phyloP scores from a whole-genome alignment of 2,329 filamentous ascomycete species.

The Arthrobotrys conoides region DNA sequence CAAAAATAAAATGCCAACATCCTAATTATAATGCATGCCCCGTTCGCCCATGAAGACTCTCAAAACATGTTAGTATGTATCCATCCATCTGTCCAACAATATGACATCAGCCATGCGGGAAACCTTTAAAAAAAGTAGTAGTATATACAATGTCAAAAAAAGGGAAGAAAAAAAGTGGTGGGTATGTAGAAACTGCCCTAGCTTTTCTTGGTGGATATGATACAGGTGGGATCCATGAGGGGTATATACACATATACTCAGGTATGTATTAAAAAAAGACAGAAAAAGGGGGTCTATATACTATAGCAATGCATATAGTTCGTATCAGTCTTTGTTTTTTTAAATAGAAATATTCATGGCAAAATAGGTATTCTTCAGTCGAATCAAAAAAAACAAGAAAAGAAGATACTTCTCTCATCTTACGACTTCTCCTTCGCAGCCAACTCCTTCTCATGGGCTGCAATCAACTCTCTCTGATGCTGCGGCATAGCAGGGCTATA shows the following conservation, averaged over 20 bases:
- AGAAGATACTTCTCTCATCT: background rate
- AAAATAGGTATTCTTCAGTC: too few species aligned
- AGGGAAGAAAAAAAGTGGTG: background rate
- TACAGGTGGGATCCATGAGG: conserved; percentile 20
- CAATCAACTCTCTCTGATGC: conserved; percentile 83
- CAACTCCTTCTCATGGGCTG: conserved; percentile 78
- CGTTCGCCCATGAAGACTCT: too few species aligned
- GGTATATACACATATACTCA: conserved; percentile 5
- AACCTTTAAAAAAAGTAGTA: too few species aligned
- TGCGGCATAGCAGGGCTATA: conserved; percentile 89
- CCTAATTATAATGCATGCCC: too few species aligned
- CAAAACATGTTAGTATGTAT: too few species aligned
- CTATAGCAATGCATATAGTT: conserved; percentile 2
- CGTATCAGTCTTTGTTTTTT: background rate
- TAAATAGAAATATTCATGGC: background rate
- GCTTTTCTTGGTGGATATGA: conserved; percentile 21
- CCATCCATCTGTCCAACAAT: too few species aligned
- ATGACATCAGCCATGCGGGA: too few species aligned
- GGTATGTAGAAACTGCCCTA: conserved; percentile 3
- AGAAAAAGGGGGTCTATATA: conserved; percentile 1
- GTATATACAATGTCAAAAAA: background rate
- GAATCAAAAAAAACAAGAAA: background rate
- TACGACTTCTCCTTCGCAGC: conserved; percentile 72
- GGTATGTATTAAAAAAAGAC: background rate
- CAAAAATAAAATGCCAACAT: too few species aligned